Evolutionary conservation across 2,329 filamentous ascomycete species (phyloP).

Genomic region (Fusarium liriodendri): DNA sequence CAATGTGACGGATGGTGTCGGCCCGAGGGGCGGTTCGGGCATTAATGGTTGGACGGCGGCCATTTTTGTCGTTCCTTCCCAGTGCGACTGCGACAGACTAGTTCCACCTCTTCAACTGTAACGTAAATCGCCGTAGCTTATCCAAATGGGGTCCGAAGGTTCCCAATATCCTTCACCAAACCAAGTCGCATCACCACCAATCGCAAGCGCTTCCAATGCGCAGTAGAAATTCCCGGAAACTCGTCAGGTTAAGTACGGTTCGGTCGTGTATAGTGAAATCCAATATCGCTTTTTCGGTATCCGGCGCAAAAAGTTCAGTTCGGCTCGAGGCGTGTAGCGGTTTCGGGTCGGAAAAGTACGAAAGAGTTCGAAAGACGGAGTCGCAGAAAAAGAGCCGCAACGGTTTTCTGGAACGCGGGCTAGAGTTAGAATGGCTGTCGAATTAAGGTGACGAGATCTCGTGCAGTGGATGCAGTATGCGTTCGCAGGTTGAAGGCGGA

Average conservation of each 20-base stretch:
- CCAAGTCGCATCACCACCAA: conserved; percentile 27
- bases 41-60: conserved; percentile 54
- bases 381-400: neutral
- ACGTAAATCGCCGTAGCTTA: conserved; percentile 12
- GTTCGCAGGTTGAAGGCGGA: conserved; percentile 30
- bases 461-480: conserved; percentile 14
- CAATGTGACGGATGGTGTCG: conserved; percentile 39
- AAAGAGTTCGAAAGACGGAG: neutral
- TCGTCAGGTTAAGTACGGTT: neutral
- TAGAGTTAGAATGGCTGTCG: conserved; percentile 13
- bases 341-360: neutral
- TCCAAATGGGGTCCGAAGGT: conserved; percentile 11
- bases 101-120: conserved; percentile 18
- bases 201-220: conserved; percentile 14
- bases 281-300: neutral
- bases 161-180: conserved; percentile 16
- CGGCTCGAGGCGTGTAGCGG: neutral
- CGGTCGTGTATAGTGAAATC: conserved; percentile 1
- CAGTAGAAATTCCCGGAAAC: neutral
- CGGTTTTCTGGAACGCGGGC: conserved; percentile 6
- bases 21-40: conserved; percentile 47
- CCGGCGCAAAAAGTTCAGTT: conserved; percentile 4
- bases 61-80: conserved; percentile 42
- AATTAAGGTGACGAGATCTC: conserved; percentile 15
- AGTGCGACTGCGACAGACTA: neutral